phyloP scores from a whole-genome alignment of 768 basidiomycete genomes.

The Amanita muscaria region DNA sequence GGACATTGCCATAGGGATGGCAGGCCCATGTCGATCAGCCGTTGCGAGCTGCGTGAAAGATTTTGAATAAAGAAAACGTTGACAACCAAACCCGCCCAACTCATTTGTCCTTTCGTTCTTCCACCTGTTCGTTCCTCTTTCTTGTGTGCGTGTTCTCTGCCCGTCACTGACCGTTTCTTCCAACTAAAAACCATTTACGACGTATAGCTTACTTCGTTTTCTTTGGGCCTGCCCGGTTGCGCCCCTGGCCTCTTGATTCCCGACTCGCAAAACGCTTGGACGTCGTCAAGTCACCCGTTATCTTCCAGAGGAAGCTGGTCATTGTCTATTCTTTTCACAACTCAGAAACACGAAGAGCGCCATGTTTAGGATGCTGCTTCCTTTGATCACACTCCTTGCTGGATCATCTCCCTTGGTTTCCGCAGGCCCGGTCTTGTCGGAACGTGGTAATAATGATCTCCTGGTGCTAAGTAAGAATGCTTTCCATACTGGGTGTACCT shows the following conservation, averaged over 20 bases:
- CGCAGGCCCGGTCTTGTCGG: slow-evolving; percentile 40
- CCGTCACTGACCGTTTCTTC: not conserved
- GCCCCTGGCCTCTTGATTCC: slow-evolving; percentile 39
- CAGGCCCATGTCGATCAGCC: not conserved
- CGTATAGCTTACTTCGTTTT: slow-evolving; percentile 26
- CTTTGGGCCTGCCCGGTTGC: slow-evolving; percentile 62
- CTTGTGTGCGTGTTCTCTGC: slow-evolving; percentile 1
- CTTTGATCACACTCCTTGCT: slow-evolving; percentile 33
- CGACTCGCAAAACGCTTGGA: slow-evolving; percentile 21
- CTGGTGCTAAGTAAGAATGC: slow-evolving; percentile 49
- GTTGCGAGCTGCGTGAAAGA: too few relatives aligned
- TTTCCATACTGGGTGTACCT: not conserved
- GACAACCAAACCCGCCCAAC: too few relatives aligned
- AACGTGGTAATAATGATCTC: slow-evolving; percentile 36
- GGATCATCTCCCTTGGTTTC: slow-evolving; percentile 35
- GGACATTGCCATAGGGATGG: not conserved
- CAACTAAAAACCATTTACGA: too few relatives aligned
- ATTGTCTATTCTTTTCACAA: not conserved
- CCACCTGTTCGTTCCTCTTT: slow-evolving; percentile 20
- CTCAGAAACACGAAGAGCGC: slow-evolving; percentile 34
- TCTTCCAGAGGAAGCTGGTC: slow-evolving; percentile 10
- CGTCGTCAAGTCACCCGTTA: not conserved
- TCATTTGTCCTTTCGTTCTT: slow-evolving; percentile 19
- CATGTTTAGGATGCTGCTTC: slow-evolving; percentile 18
- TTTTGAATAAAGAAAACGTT: slow-evolving; percentile 25